Evolutionary conservation across 495 filamentous ascomycete genomes (phyloP).

Genomic region (Neurospora sp.): DNA sequence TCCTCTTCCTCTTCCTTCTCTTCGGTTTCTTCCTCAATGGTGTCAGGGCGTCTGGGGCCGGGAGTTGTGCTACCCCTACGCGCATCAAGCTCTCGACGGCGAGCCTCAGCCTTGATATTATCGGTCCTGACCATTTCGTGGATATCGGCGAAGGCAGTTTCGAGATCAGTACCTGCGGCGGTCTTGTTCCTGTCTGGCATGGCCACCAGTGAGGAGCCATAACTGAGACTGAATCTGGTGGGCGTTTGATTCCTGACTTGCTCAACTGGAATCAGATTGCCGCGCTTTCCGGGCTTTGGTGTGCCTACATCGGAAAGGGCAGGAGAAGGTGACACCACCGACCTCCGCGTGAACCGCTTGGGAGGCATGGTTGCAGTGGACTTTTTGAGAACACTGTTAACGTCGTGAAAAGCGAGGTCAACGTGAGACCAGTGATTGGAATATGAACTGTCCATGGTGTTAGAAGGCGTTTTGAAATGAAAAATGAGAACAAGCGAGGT

Average conservation of each 20-base stretch:
- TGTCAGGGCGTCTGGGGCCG: neutral
- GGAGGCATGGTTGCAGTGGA: slow-evolving; percentile 12
- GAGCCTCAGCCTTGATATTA: slow-evolving; percentile 8
- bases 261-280: neutral
- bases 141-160: slow-evolving; percentile 8
- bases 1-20: neutral
- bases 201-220: slow-evolving; percentile 19
- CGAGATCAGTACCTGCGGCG: slow-evolving; percentile 7
- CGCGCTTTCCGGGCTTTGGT: neutral
- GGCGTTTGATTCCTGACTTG: slow-evolving; percentile 8
- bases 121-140: slow-evolving; percentile 9
- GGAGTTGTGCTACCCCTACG: neutral
- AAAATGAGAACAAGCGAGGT: neutral
- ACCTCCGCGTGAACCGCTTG: slow-evolving; percentile 4
- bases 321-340: neutral
- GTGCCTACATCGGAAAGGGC: neutral
- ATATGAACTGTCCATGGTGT: neutral
- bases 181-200: slow-evolving; percentile 10
- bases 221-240: slow-evolving; percentile 21
- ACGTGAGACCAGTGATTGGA: neutral
- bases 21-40: neutral
- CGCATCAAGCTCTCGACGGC: neutral
- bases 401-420: neutral
- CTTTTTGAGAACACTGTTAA: neutral
- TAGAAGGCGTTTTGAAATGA: neutral